phyloP scores from a whole-genome alignment of 176 grass and related monocot species.

The Poa annua region DNA sequence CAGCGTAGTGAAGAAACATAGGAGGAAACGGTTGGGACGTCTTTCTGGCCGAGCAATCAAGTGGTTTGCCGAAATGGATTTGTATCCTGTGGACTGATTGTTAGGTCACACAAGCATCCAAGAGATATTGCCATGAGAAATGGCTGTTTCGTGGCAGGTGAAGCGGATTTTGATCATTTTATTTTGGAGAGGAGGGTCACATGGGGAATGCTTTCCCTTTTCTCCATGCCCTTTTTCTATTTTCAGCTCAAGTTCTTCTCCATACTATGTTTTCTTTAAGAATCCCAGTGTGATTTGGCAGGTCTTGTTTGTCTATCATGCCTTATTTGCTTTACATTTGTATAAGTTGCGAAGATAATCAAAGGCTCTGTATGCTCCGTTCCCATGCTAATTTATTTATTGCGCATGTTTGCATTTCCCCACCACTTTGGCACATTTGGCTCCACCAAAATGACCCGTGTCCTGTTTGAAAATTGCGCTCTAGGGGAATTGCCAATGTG shows the following conservation, averaged over 20 bases:
- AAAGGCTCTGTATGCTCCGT: not conserved
- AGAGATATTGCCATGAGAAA: not conserved
- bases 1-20: not conserved
- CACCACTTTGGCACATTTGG: not conserved
- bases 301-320: not conserved
- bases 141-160: conserved; percentile 7
- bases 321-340: not conserved
- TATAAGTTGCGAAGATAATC: not conserved
- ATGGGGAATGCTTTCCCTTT: not conserved
- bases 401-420: not conserved
- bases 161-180: conserved; percentile 14
- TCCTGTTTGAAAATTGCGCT: not conserved
- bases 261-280: not conserved
- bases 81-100: conserved; percentile 8
- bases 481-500: not conserved
- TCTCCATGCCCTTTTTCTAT: not conserved
- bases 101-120: conserved; percentile 5
- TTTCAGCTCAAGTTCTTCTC: not conserved
- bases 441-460: not conserved
- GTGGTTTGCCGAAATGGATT: conserved; percentile 9
- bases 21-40: conserved; percentile 16
- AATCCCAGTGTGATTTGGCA: not conserved
- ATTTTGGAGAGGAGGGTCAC: conserved; percentile 4
- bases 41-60: conserved; percentile 17
- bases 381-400: not conserved